Evolutionary conservation across 2,329 filamentous ascomycete species (phyloP), one percentile per base, ranked within the genome.

Genomic region (Stagonosporopsis rhizophila): DNA sequence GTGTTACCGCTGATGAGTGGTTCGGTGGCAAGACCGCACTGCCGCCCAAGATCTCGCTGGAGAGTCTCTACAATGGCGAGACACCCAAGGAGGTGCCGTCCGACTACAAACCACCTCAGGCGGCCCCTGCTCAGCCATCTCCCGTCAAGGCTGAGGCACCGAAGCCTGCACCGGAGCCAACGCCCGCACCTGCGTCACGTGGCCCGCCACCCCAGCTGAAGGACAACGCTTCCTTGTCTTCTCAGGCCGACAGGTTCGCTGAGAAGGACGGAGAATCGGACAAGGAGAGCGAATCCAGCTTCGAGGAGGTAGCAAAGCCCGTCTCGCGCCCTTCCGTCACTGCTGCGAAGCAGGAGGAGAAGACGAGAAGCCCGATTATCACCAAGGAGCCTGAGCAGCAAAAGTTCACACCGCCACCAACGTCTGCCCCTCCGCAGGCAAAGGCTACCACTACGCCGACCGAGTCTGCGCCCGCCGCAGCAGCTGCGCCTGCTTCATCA

Each of bases 41-140:
- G 38, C 93, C 95, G 7, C 83, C 92, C 58, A 98, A 96, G 83
- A 93, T 99, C 72, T 94, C 95, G 64, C 86, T 99, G 67, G 93
- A 96, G 77, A 93, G 90, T 68, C 77, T 98, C 44, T 98, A 96
- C 76, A 92, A 96, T 37, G 93, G 93, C 51, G 85, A 85, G 60
- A 89, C 88, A 6, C 87, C 92, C 4, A 87, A 90, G 67, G 92
- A 96, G 78, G 84, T 96, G 17, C 74, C 89, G 5, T 80, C 87
- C 6, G 87, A 90, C 66, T 87, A 87, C 75, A 89, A 88, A 75
- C 81, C 88, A 22, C 77, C 83, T 9, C 60, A 60, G 72, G 47
- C 79, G 12, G 75, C 73, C 19, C 67, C 60, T 3, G 52, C 64
- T 23, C 66, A 65, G 41, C 79, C 49, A 74, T 79, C 58, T 42